Evolutionary conservation across 2,329 filamentous ascomycete species (phyloP).

Genomic region (Cadophora luteo-olivacea): DNA sequence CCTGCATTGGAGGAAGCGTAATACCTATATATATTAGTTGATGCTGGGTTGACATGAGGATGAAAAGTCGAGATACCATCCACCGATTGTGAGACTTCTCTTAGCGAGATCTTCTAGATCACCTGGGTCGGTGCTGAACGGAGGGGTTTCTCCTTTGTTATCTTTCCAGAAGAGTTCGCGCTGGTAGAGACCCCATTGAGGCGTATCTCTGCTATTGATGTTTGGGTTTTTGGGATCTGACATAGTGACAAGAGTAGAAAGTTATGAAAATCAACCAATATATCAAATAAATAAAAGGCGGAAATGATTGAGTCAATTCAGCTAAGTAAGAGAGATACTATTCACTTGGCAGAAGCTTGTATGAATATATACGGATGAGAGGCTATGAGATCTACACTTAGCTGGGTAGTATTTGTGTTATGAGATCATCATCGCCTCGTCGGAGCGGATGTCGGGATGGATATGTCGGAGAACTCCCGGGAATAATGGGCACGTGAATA

Average conservation of each 20-base stretch:
- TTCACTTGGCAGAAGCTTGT: not conserved
- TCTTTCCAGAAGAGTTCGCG: slow-evolving; percentile 60
- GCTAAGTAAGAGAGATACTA: no score
- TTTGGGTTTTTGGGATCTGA: slow-evolving; percentile 59
- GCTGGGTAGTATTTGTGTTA: not conserved
- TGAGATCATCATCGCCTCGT: slow-evolving; percentile 2
- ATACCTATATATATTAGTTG: slow-evolving; percentile 43
- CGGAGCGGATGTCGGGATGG: not conserved
- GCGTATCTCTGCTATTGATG: slow-evolving; percentile 55
- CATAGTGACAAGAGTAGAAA: slow-evolving; percentile 25
- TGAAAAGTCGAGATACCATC: slow-evolving; percentile 50
- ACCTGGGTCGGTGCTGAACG: slow-evolving; percentile 62
- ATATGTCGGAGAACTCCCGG: not conserved
- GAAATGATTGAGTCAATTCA: no score
- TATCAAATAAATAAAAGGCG: no score
- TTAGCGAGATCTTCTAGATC: slow-evolving; percentile 65
- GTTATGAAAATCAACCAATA: not conserved
- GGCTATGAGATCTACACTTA: not conserved
- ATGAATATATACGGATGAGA: not conserved
- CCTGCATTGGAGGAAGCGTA: slow-evolving; percentile 65
- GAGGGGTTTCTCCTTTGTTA: slow-evolving; percentile 55
- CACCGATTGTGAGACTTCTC: slow-evolving; percentile 60
- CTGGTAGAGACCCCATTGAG: slow-evolving; percentile 61
- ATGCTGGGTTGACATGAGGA: not conserved
- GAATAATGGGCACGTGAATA: not conserved